Evolutionary conservation across 768 basidiomycete species (phyloP), one percentile per base, ranked within the genome.

Genomic region (Leccinum subtestaceum): DNA sequence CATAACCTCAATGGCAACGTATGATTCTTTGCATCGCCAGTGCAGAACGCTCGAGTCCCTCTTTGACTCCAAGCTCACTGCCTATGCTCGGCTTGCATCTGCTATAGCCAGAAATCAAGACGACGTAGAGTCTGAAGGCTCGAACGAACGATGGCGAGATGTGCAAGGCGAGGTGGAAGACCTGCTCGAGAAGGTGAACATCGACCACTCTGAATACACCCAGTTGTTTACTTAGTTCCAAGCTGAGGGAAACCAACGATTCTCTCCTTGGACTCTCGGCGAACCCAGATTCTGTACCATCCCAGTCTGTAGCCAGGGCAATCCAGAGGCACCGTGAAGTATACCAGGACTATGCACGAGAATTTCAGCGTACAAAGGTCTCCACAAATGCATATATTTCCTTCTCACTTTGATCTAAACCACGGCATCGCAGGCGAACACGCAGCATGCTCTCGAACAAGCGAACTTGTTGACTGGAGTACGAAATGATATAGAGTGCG

Each of bases 401-500:
- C 47, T 34, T 29, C 29, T 11, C 7, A 6, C 31, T 49, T 51
- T 2, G 15, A 40, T 38, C 48, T 65, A 5, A 65, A 29, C n/a
- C 8, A 19, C 32, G 38, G n/a, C n/a, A 15, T 53, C 29, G 6
- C 64, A 89, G 94, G 77, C 81, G 21, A 95, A 92, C 70, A 85
- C 94, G 21, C 84, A 93, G 65, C 80, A 85, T 57, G 93, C 93
- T 0, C 74, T 95, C 48, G 89, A 95, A 66, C 86, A 93, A 69
- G 90, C 88, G 1, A 96, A 93, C 70, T 76, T 99, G 15, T 81
- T 99, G 21, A 87, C 83, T 48, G 93, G 93, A 8, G 95, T 98
- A 4, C 83, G 95, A 63, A 94, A 95, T 65, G 97, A 99, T 66
- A 98, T 98, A 63, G 93, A 94, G 95, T 96, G 65, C 48, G 87